Conservation (phyloP, 106 monocot species). For the Alisma plantagoaquatica region DNA sequence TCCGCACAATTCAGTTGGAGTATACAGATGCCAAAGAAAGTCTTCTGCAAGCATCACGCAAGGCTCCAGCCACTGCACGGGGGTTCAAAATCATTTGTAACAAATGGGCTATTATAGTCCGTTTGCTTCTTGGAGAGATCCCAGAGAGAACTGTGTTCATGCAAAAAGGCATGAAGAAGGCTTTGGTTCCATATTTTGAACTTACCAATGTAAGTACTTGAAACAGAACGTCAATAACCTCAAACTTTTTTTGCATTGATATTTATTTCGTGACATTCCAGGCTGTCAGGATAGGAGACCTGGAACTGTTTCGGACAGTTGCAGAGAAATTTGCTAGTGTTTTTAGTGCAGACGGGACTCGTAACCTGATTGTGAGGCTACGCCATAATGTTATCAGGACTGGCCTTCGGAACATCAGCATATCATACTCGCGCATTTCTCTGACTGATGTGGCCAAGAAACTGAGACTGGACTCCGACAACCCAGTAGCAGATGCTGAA, state of each 20-base stretch:
- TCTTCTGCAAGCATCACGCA: slow-evolving; percentile 87
- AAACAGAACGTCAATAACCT: no score
- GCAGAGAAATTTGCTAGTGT: slow-evolving; percentile 69
- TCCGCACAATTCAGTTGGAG: slow-evolving; percentile 95
- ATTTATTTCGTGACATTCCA: slow-evolving; percentile 15
- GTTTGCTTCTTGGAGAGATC: slow-evolving; percentile 89
- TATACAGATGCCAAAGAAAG: slow-evolving; percentile 97
- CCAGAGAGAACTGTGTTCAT: slow-evolving; percentile 96
- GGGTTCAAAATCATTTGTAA: slow-evolving; percentile 92
- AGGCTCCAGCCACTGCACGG: slow-evolving; percentile 74
- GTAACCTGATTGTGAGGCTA: slow-evolving; percentile 86
- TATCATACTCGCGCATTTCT: slow-evolving; percentile 87
- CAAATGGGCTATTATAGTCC: slow-evolving; percentile 93
- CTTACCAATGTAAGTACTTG: slow-evolving; percentile 69
- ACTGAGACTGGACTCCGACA: slow-evolving; percentile 56
- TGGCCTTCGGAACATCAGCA: slow-evolving; percentile 91
- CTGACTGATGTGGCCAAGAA: slow-evolving; percentile 67
- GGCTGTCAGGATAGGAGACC: slow-evolving; percentile 96
- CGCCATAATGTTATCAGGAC: slow-evolving; percentile 97
- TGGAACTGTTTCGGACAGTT: slow-evolving; percentile 71
- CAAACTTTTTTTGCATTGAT: neutral
- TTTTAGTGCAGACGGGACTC: slow-evolving; percentile 59
- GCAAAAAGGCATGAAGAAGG: slow-evolving; percentile 98
- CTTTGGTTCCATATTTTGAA: slow-evolving; percentile 85
- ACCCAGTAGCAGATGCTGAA: slow-evolving; percentile 90